A percentile compares a stretch with the other conserved stretches of the same genome.
These are phyloP conservation scores for Diaporthe amygdali DNA, from an alignment of 2,329 filamentous ascomycete genomes.

Conservation along the genomic window DNA sequence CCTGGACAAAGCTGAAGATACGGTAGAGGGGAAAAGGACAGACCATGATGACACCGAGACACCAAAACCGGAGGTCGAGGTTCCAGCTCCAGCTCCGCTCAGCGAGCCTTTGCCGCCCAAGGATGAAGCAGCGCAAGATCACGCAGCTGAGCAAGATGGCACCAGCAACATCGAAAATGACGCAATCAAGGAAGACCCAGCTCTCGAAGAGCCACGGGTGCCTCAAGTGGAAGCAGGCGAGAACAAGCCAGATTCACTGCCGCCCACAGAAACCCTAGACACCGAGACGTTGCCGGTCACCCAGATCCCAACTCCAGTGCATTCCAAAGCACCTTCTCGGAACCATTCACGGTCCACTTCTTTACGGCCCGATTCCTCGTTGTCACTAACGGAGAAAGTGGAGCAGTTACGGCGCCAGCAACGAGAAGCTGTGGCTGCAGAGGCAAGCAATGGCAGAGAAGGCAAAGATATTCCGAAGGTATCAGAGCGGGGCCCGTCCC, in stretches of 20 bases:
- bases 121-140: not conserved
- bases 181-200: not conserved
- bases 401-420: slow-evolving; percentile 59
- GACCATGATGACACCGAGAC: not conserved
- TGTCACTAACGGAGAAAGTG: slow-evolving; percentile 50
- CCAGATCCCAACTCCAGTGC: slow-evolving; percentile 14
- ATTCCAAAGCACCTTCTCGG: slow-evolving; percentile 19
- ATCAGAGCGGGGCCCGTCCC: slow-evolving; percentile 44
- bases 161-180: not conserved
- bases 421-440: slow-evolving; percentile 36
- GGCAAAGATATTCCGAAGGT: slow-evolving; percentile 24
- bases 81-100: not conserved
- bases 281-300: not conserved
- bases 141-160: not conserved
- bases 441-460: slow-evolving; percentile 31
- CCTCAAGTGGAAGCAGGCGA: not conserved
- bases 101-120: not conserved
- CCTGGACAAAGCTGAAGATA: slow-evolving; percentile 15
- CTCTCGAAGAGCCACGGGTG: not conserved
- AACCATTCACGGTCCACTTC: slow-evolving; percentile 23
- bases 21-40: not conserved
- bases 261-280: not conserved
- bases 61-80: not conserved
- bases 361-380: slow-evolving; percentile 20
- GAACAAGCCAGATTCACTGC: not conserved